Base-by-base conservation (phyloP, 2,329 filamentous ascomycete species). In the Epichloe festucae region DNA sequence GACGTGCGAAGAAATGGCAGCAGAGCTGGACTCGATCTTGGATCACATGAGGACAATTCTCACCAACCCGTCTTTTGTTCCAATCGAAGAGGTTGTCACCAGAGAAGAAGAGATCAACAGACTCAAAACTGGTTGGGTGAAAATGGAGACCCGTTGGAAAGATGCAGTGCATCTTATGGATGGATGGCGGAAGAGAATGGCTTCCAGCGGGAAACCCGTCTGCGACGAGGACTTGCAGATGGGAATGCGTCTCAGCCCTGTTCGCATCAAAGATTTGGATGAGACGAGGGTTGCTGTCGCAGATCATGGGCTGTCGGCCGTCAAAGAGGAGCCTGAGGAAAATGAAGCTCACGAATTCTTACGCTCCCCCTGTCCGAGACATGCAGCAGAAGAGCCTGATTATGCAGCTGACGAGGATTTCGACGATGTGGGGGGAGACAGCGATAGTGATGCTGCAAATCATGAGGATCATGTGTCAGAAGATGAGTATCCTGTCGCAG, bases 51-150 rank as follows among this genome's bases (percentile, higher is more conserved):
- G 86, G 57, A 85, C 78, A 2, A 79, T 98, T 39, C 74, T 98
- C 44, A 96, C 89, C 8, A 97, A 97, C 62, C 93, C 93, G 1
- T 95, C 90, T 2, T 98, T 97, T 65, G 93, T 96, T 14, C 87
- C 91, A 0, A 81, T 97, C 21, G 93, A 97, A 60, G 93, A 97
- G 65, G 89, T 98, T 2, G 84, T 94, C 62, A 71, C 89, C n/a
- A 82, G 91, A 51, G 91, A 98, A 57, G 85, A 94, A 54, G 90
- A 96, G 65, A 97, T 98, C 57, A 76, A 78, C 49, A 79, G 87
- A 49, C 73, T 98, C 46, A 82, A 88, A 51, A 80, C 85, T 51
- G 89, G 90, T 15, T 95, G 91, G 85, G 87, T 94, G 64, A 89
- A 86, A 68, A 95, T 97, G 87, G 90, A 97, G 66, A 78, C 73